A percentile compares a stretch with the other conserved stretches of the same genome.
Conservation (phyloP, 768 basidiomycete genomes). For the Lentinula sp. region DNA sequence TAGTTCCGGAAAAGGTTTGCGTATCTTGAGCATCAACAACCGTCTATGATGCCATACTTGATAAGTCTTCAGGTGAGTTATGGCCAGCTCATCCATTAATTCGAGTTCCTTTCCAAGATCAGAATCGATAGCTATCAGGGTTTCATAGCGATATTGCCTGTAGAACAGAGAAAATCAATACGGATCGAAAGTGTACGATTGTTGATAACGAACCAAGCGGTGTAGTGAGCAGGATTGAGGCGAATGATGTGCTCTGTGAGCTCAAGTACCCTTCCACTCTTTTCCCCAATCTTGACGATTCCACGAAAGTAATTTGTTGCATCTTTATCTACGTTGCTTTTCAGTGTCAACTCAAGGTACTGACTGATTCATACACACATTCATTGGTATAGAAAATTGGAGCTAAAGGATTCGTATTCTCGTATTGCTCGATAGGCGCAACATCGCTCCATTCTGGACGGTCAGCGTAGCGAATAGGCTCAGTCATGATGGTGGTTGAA, state of each 20-base stretch:
- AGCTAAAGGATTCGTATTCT: conserved; percentile 71
- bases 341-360: neutral
- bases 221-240: conserved; percentile 93
- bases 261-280: conserved; percentile 73
- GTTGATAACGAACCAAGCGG: conserved; percentile 70
- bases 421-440: conserved; percentile 73
- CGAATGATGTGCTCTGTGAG: conserved; percentile 87
- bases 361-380: conserved; percentile 49
- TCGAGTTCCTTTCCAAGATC: conserved; percentile 72
- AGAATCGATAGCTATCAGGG: conserved; percentile 60
- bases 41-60: conserved; percentile 97
- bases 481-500: neutral
- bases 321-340: conserved; percentile 64
- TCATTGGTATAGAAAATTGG: conserved; percentile 88
- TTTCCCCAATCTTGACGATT: conserved; percentile 70
- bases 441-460: conserved; percentile 79
- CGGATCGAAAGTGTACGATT: neutral
- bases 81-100: conserved; percentile 85
- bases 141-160: conserved; percentile 95
- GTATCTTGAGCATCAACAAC: conserved; percentile 56
- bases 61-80: conserved; percentile 86
- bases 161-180: neutral
- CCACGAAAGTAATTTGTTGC: conserved; percentile 91
- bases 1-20: conserved; percentile 62
- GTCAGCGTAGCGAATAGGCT: conserved; percentile 37